Conservation (phyloP, 1,284 basidiomycete genomes). For the Moesziomyces parantarcticus region DNA sequence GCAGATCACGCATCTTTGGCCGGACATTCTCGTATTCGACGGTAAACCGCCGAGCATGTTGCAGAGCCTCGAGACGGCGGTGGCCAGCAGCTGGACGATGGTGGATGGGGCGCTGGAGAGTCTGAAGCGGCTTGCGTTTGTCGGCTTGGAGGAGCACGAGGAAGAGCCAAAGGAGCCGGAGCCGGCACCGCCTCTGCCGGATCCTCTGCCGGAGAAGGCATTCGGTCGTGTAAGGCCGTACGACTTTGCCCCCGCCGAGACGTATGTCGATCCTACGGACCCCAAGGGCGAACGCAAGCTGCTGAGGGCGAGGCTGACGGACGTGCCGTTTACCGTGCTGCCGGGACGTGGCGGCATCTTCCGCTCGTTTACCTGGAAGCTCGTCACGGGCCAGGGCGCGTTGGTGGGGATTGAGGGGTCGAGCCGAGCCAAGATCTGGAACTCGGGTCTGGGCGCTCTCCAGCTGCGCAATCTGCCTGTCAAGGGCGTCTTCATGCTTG, state of each 20-base stretch:
- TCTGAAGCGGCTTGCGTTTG: conserved; percentile 31
- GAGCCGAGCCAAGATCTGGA: conserved; percentile 61
- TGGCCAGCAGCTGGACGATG: conserved; percentile 13
- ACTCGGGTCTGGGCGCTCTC: conserved; percentile 55
- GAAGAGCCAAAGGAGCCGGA: conserved; percentile 29
- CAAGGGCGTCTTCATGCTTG: conserved; percentile 60
- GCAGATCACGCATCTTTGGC: conserved; percentile 62
- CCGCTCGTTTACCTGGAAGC: conserved; percentile 60
- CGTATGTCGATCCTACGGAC: conserved; percentile 50
- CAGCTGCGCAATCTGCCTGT: conserved; percentile 57
- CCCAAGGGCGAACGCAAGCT: conserved; percentile 53
- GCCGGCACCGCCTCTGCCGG: conserved; percentile 55
- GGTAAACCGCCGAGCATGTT: conserved; percentile 61
- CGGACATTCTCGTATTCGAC: conserved; percentile 61
- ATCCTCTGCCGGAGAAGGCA: conserved; percentile 56
- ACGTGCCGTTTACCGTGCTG: conserved; percentile 60
- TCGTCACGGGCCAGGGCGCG: conserved; percentile 60
- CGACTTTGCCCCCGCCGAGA: conserved; percentile 56
- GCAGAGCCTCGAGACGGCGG: conserved; percentile 12
- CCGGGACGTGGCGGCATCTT: conserved; percentile 51
- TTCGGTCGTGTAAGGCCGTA: conserved; percentile 59
- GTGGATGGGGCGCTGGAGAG: conserved; percentile 26
- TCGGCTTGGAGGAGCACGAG: conserved; percentile 18
- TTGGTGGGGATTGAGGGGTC: conserved; percentile 59
- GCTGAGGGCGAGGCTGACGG: conserved; percentile 53